A percentile compares a stretch with the other conserved stretches of the same genome.
Conservation (phyloP, 2,329 filamentous ascomycete species). For the Cladosporium cucumerinum region DNA sequence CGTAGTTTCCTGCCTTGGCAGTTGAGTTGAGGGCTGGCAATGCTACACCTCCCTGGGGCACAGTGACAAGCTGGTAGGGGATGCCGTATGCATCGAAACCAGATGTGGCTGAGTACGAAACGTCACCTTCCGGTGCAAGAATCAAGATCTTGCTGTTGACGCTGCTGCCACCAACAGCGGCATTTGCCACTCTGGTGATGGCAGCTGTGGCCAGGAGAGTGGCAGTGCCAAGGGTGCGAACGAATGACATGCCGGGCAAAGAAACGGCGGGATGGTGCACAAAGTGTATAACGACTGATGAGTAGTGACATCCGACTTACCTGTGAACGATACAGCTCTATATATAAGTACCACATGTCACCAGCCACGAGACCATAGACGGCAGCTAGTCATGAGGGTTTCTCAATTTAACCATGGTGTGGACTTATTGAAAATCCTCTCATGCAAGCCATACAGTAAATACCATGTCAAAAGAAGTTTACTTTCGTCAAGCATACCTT, state of each 20-base stretch:
- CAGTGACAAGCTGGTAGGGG: slow-evolving; percentile 53
- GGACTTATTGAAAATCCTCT: slow-evolving; percentile 2
- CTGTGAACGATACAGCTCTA: not conserved
- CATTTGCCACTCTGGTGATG: not conserved
- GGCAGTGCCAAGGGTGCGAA: not conserved
- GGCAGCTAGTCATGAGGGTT: not conserved
- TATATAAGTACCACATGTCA: slow-evolving; percentile 1
- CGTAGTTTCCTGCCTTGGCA: slow-evolving; percentile 53
- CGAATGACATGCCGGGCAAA: slow-evolving; percentile 1
- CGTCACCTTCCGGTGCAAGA: slow-evolving; percentile 42
- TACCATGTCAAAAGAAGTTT: slow-evolving; percentile 6
- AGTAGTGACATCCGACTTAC: not conserved
- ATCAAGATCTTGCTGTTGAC: slow-evolving; percentile 50
- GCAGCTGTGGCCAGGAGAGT: not conserved
- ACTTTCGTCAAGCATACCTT: not conserved
- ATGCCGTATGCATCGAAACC: slow-evolving; percentile 61
- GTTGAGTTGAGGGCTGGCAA: slow-evolving; percentile 54
- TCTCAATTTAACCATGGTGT: not conserved
- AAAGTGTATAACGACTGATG: not conserved
- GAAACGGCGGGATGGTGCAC: not conserved
- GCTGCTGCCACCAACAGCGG: slow-evolving; percentile 18
- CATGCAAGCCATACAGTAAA: not conserved
- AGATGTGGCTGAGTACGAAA: slow-evolving; percentile 49
- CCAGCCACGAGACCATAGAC: not conserved
- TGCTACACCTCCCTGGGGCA: slow-evolving; percentile 51